phyloP scores from a whole-genome alignment of 148 eudicot species.

The Fagopyrum esculentum region DNA sequence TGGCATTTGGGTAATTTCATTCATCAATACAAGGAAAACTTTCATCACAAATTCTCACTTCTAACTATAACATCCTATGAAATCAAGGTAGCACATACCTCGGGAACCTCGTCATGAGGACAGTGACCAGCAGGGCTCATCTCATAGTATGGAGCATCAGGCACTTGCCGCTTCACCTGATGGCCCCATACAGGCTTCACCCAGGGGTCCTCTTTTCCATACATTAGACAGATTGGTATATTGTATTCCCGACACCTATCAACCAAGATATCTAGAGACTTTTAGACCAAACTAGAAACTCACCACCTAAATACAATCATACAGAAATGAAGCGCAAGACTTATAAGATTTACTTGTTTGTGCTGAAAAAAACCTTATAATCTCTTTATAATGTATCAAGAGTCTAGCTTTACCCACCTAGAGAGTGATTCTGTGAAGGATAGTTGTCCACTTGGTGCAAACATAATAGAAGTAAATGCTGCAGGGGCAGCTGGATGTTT shows the following conservation, averaged over 20 bases:
- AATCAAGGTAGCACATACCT: conserved; percentile 40
- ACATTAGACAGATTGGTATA: conserved; percentile 69
- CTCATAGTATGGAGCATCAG: conserved; percentile 84
- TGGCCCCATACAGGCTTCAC: conserved; percentile 85
- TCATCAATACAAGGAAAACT: background rate
- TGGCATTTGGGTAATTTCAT: background rate
- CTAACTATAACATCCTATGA: background rate
- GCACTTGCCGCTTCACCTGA: conserved; percentile 69
- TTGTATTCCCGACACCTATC: conserved; percentile 50
- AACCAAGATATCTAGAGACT: conserved; percentile 10
- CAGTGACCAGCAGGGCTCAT: conserved; percentile 97
- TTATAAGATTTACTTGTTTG: background rate
- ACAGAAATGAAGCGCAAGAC: background rate
- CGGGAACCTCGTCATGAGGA: conserved; percentile 98
- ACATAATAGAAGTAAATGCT: conserved; percentile 83
- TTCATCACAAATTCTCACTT: background rate
- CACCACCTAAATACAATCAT: background rate
- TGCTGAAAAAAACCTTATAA: background rate
- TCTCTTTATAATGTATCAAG: background rate
- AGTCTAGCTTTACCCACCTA: conserved; percentile 30
- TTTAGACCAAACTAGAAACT: conserved; percentile 12
- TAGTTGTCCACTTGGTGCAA: conserved; percentile 68
- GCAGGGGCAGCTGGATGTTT: conserved; percentile 97
- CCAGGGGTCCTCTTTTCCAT: conserved; percentile 99
- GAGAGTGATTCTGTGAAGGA: conserved; percentile 68